phyloP scores from a whole-genome alignment of 306 rosid species.

The Lathyrus sativus region DNA sequence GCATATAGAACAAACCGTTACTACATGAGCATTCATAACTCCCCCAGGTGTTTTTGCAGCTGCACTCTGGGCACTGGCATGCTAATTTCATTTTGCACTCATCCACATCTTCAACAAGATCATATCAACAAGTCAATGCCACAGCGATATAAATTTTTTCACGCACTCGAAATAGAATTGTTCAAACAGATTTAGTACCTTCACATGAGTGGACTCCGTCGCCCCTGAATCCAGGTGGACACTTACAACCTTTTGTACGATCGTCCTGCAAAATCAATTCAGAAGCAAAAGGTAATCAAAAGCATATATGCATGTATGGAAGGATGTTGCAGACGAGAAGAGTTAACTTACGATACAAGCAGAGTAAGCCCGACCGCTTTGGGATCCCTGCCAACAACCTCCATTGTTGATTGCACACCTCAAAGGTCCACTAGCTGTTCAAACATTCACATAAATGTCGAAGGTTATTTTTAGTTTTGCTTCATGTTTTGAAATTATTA shows the following conservation, averaged over 20 bases:
- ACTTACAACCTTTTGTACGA: slow-evolving; percentile 76
- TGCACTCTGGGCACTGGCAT: slow-evolving; percentile 89
- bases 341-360: slow-evolving; percentile 78
- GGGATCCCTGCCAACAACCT: slow-evolving; percentile 87
- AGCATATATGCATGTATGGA: background rate
- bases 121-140: slow-evolving; percentile 2
- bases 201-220: slow-evolving; percentile 74
- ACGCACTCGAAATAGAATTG: background rate
- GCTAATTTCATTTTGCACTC: slow-evolving; percentile 79
- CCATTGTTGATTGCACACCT: slow-evolving; percentile 87
- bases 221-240: slow-evolving; percentile 89
- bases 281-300: slow-evolving; percentile 14
- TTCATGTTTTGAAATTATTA: slow-evolving; percentile 16
- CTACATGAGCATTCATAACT: slow-evolving; percentile 82
- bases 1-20: slow-evolving; percentile 59
- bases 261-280: slow-evolving; percentile 59
- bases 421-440: slow-evolving; percentile 73
- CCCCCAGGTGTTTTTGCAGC: slow-evolving; percentile 91
- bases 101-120: slow-evolving; percentile 63
- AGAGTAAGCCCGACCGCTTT: slow-evolving; percentile 63
- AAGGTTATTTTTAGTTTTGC: background rate
- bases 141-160: background rate
- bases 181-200: slow-evolving; percentile 52
- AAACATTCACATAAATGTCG: background rate
- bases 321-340: slow-evolving; percentile 17